Evolutionary conservation across 2,329 filamentous ascomycete species (phyloP).

Genomic region (Talaromyces sp.): DNA sequence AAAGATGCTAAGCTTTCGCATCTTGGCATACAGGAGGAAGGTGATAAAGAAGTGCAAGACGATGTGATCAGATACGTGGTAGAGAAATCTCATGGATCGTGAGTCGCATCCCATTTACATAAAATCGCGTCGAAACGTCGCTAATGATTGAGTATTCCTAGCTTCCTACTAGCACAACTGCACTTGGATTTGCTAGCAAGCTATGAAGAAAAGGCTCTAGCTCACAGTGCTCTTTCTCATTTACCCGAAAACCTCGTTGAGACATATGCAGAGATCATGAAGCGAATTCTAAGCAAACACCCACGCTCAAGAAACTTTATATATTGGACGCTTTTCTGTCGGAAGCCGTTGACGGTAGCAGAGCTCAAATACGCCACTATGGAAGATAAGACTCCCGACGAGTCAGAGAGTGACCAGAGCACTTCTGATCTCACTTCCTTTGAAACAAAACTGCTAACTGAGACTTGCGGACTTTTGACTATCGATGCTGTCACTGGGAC

Average conservation of each 20-base stretch:
- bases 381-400: background rate
- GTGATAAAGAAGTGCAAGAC: conserved; percentile 17
- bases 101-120: conserved; percentile 14
- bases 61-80: conserved; percentile 22
- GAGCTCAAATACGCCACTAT: conserved; percentile 26
- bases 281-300: conserved; percentile 26
- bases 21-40: conserved; percentile 13
- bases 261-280: conserved; percentile 32
- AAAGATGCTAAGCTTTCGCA: conserved; percentile 18
- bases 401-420: background rate
- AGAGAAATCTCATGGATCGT: conserved; percentile 29
- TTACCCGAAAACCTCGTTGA: conserved; percentile 29
- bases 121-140: background rate
- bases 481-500: conserved; percentile 27
- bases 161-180: conserved; percentile 30
- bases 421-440: conserved; percentile 15
- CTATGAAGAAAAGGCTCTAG: conserved; percentile 22
- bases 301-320: conserved; percentile 23
- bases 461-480: conserved; percentile 26
- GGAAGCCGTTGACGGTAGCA: conserved; percentile 25
- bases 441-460: conserved; percentile 20
- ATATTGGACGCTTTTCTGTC: conserved; percentile 30
- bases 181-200: conserved; percentile 29
- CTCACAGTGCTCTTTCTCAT: conserved; percentile 25
- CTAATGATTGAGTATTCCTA: conserved; percentile 14